Percentiles rank a stretch among this genome's conserved stretches.
Evolutionary conservation across 2,329 filamentous ascomycete genomes (phyloP).

Genomic region (Sordariomycetes sp.): DNA sequence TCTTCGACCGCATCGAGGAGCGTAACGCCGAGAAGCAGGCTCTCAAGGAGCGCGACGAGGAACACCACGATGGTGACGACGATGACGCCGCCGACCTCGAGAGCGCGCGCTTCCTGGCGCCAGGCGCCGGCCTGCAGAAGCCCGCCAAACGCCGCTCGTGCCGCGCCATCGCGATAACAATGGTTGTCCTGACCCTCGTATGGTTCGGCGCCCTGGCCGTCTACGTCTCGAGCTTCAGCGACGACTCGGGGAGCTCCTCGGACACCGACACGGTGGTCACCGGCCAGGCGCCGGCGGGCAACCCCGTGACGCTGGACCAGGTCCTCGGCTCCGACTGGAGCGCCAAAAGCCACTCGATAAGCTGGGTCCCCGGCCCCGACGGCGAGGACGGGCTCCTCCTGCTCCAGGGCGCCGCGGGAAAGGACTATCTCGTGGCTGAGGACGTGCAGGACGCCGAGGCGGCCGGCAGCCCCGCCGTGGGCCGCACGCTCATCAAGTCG

Average conservation of each 20-base stretch:
- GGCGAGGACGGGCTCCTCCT: conserved; percentile 78
- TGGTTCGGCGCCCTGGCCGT: conserved; percentile 58
- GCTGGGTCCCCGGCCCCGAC: conserved; percentile 62
- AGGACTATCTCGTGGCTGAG: conserved; percentile 74
- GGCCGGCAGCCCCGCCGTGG: conserved; percentile 24
- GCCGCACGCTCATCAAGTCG: conserved; percentile 64
- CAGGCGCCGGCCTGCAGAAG: conserved; percentile 23
- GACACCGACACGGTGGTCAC: conserved; percentile 55
- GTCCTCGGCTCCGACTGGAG: conserved; percentile 54
- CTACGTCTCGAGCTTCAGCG: conserved; percentile 51
- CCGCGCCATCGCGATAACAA: conserved; percentile 46
- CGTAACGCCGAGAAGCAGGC: conserved; percentile 20
- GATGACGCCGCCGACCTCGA: conserved; percentile 23
- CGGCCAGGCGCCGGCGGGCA: conserved; percentile 32
- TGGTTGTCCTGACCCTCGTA: conserved; percentile 45
- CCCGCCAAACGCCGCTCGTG: conserved; percentile 54
- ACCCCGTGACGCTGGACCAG: conserved; percentile 61
- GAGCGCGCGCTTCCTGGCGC: conserved; percentile 37
- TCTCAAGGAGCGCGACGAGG: conserved; percentile 8
- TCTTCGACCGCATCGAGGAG: conserved; percentile 65
- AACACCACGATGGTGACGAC: neutral
- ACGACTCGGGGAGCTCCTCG: conserved; percentile 47
- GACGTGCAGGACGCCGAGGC: conserved; percentile 50
- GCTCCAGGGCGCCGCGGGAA: conserved; percentile 48
- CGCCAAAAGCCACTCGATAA: conserved; percentile 50